phyloP scores from a whole-genome alignment of 257 asterid genomes.

The Rauvolfia tetraphylla region DNA sequence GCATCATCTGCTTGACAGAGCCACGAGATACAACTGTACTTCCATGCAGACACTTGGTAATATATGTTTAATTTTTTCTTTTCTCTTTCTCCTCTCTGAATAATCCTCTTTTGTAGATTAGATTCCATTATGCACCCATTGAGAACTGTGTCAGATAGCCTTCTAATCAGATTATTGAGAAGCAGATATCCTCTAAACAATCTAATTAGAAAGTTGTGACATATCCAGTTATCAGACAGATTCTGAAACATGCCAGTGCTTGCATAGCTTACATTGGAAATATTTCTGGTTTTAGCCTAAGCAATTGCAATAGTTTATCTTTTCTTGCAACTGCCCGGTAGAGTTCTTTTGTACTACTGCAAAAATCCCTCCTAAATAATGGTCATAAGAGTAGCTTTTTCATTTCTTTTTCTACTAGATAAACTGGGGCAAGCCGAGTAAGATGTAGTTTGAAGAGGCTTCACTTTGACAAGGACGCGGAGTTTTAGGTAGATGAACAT shows the following conservation, averaged over 20 bases:
- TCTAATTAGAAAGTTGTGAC: neutral
- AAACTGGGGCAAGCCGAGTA: too few species aligned
- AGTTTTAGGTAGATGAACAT: too few species aligned
- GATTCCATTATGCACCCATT: neutral
- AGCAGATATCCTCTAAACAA: neutral
- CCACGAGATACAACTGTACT: constrained; percentile 66
- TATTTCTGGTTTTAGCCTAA: neutral
- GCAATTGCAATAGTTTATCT: too few species aligned
- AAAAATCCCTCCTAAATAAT: too few species aligned
- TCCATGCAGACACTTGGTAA: constrained; percentile 79
- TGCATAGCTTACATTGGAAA: neutral
- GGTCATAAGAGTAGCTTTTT: too few species aligned
- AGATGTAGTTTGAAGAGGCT: too few species aligned
- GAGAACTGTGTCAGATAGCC: neutral
- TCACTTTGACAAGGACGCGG: too few species aligned
- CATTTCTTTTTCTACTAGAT: too few species aligned
- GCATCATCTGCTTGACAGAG: constrained; percentile 75
- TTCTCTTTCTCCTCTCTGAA: neutral
- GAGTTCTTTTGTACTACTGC: too few species aligned
- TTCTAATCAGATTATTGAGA: neutral
- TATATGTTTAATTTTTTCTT: neutral
- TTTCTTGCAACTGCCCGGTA: too few species aligned
- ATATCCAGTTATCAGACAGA: neutral
- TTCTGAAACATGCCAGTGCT: neutral
- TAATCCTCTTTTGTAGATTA: neutral